phyloP scores from a whole-genome alignment of 495 filamentous ascomycete genomes.

The Pseudevernia furfuracea region DNA sequence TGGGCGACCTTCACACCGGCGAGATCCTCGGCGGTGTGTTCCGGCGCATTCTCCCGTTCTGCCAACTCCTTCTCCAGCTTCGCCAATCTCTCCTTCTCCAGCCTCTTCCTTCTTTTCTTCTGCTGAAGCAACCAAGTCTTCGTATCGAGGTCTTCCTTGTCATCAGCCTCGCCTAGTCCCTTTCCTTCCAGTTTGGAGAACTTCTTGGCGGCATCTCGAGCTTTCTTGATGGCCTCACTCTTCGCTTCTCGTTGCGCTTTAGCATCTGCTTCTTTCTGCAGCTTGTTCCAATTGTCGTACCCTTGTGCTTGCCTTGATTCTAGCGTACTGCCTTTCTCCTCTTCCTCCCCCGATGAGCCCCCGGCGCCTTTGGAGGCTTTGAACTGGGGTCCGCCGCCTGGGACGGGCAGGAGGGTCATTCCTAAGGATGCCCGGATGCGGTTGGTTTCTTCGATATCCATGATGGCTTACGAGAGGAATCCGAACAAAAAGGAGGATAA shows the following conservation, averaged over 20 bases:
- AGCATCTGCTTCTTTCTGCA: conserved; percentile 53
- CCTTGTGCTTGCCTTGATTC: conserved; percentile 71
- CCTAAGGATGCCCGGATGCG: conserved; percentile 83
- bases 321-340: conserved; percentile 65
- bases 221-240: conserved; percentile 74
- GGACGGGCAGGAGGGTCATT: conserved; percentile 82
- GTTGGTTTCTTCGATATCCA: conserved; percentile 81
- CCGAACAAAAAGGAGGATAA: not conserved
- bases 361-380: conserved; percentile 45
- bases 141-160: conserved; percentile 60
- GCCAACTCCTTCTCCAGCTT: conserved; percentile 70
- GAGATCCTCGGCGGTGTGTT: conserved; percentile 75
- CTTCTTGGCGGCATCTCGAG: conserved; percentile 71
- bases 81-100: conserved; percentile 57
- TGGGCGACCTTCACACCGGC: conserved; percentile 88
- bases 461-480: not conserved
- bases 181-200: conserved; percentile 68
- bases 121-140: conserved; percentile 74
- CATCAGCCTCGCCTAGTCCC: conserved; percentile 66
- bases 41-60: conserved; percentile 47
- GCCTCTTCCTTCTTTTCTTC: conserved; percentile 87
- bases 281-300: conserved; percentile 64
- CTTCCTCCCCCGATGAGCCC: conserved; percentile 50
- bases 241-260: conserved; percentile 72
- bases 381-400: conserved; percentile 58